Base-by-base conservation (phyloP, 345 rosid genomes). In the Populus tremula region DNA sequence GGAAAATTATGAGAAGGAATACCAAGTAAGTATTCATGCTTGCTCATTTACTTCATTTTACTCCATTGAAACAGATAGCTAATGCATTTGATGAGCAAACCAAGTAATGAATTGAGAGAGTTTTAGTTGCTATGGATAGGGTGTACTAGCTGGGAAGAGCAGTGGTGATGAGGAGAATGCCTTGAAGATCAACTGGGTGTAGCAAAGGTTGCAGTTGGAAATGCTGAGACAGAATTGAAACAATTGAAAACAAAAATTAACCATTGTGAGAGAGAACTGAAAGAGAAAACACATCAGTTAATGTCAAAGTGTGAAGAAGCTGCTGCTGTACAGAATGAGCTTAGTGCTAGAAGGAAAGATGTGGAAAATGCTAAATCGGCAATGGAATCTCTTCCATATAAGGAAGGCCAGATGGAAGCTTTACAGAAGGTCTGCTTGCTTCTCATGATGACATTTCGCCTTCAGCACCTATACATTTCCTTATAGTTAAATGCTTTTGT, bases 111-210 rank as follows among this genome's bases (percentile, higher is more conserved):
- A 39, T 20, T 82, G 80, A 79, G 79, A 50, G 74, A 59, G 53
- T 21, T 25, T 53, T 56, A 73, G 72, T 76, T 83, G 23, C 59
- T 71, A 62, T 80, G 67, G 54, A 53, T 79, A 96, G 98, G 99
- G 98, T 36, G 89, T 96, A 68, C 86, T 93, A 73, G 97, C 95
- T 88, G 99, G 99, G 49, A 96, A 96, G 82, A 93, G 97, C 82
- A 91, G 87, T 78, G 97, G 97, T 31, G 87, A 88, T 82, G 99
- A 96, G 81, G 99, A 93, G 77, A 96, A 83, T 96, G 99, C 89
- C 91, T 96, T 72, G 94, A 96, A 83, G 98, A 96, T 87, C 99
- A 96, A 85, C 87, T 96, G 69, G 89, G 82, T 76, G 99, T 93
- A 85, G 98, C 98, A 62, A 96, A 91, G 80, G 84, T 90, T 81